Conservation (phyloP, 73 alveolate genomes). For the Durusdinium trenchii region DNA sequence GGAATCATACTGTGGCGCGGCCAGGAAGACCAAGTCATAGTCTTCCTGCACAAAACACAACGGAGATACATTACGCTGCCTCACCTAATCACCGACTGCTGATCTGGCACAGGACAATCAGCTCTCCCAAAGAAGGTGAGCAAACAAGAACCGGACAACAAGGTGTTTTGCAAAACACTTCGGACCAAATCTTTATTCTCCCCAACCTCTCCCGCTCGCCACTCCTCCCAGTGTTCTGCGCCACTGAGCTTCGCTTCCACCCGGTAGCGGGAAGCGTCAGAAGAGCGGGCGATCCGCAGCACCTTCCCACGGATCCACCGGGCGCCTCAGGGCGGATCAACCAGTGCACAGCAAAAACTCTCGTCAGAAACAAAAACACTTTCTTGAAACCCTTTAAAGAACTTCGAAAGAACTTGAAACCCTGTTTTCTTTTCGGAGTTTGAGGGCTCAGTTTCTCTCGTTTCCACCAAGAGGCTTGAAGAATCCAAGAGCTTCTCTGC, state of each 20-base stretch:
- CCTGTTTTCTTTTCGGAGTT: no score
- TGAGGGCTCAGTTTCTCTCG: background rate
- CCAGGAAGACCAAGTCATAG: conserved; percentile 63
- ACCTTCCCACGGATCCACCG: conserved; percentile 7
- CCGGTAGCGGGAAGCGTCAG: background rate
- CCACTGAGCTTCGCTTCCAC: background rate
- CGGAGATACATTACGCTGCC: no score
- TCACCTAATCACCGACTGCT: no score
- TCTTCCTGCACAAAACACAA: background rate
- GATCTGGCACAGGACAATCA: no score
- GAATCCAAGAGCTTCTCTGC: conserved; percentile 38
- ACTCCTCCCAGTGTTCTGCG: conserved; percentile 36
- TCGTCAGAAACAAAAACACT: no score
- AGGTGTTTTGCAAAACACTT: background rate
- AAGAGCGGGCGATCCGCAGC: background rate
- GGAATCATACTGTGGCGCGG: background rate
- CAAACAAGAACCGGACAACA: no score
- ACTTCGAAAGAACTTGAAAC: no score
- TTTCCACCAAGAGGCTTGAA: background rate
- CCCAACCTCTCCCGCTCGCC: background rate
- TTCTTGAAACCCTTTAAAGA: no score
- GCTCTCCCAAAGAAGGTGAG: no score
- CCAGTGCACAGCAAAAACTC: no score
- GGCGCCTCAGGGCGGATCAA: background rate
- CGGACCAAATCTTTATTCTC: background rate